These are phyloP conservation scores for Pyracantha coccinea DNA, from an alignment of 331 rosid genomes.

Conservation along the genomic window DNA sequence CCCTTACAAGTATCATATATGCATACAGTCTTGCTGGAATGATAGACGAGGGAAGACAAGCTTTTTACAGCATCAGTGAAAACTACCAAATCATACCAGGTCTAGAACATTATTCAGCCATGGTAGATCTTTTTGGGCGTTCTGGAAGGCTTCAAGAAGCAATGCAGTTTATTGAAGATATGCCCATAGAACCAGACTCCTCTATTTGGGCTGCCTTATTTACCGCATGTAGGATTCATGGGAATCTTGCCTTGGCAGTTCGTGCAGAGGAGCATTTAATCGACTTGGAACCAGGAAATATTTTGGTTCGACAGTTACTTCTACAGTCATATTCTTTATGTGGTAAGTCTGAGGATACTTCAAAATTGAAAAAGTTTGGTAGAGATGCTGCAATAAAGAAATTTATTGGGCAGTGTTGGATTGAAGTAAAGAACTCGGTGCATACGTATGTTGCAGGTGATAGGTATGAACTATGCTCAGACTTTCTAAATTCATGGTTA, in stretches of 20 bases:
- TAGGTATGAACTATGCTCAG: conserved; percentile 30
- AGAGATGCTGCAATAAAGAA: conserved; percentile 37
- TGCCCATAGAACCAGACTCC: conserved; percentile 72
- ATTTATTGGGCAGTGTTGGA: conserved; percentile 68
- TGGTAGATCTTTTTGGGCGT: conserved; percentile 75
- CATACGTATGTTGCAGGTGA: conserved; percentile 54
- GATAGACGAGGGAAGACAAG: conserved; percentile 59
- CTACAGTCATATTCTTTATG: conserved; percentile 50
- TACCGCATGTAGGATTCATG: conserved; percentile 70
- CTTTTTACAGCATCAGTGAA: conserved; percentile 49
- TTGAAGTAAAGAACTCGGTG: conserved; percentile 46
- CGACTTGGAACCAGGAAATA: conserved; percentile 64
- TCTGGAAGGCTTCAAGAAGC: conserved; percentile 80
- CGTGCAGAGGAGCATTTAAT: conserved; percentile 52
- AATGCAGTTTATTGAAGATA: conserved; percentile 48
- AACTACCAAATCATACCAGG: conserved; percentile 53
- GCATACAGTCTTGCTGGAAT: conserved; percentile 68
- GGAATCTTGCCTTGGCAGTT: conserved; percentile 48
- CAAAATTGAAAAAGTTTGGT: conserved; percentile 38
- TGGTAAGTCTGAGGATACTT: conserved; percentile 45
- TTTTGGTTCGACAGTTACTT: conserved; percentile 33
- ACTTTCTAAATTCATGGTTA: conserved; percentile 53
- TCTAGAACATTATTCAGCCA: conserved; percentile 72
- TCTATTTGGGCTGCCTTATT: conserved; percentile 67
- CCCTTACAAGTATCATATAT: conserved; percentile 54